Evolutionary conservation across 176 grass and related monocot species (phyloP).

Genomic region (Thalia dealbata): DNA sequence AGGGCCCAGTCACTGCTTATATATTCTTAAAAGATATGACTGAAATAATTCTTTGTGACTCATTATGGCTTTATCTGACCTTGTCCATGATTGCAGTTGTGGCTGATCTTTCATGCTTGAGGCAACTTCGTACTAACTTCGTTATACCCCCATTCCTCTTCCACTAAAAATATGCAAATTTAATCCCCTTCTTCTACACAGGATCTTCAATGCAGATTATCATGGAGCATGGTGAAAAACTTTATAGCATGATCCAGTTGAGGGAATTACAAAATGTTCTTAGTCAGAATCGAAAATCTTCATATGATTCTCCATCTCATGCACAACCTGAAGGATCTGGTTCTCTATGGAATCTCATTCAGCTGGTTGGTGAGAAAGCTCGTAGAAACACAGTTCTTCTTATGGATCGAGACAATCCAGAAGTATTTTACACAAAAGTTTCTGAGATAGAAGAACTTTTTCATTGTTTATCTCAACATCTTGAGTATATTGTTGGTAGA

Average conservation of each 20-base stretch:
- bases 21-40: background rate
- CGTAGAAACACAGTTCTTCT: conserved; percentile 85
- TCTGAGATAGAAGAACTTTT: conserved; percentile 87
- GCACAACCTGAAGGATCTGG: conserved; percentile 38
- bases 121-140: background rate
- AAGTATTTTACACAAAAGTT: conserved; percentile 97
- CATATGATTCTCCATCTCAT: conserved; percentile 25
- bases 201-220: conserved; percentile 79
- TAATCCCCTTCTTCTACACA: conserved; percentile 1
- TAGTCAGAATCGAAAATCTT: conserved; percentile 41
- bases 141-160: background rate
- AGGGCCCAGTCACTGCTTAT: too few relatives aligned
- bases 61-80: too few relatives aligned
- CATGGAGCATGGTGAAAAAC: conserved; percentile 97
- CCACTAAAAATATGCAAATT: background rate
- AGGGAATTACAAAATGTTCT: conserved; percentile 78
- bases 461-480: conserved; percentile 70
- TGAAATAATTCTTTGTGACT: background rate
- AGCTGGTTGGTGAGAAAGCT: conserved; percentile 91
- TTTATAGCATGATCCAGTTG: conserved; percentile 78
- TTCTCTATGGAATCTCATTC: conserved; percentile 84
- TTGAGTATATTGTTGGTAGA: conserved; percentile 59
- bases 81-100: background rate
- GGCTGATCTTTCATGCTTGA: background rate
- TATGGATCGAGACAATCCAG: conserved; percentile 96